Evolutionary conservation across 176 grass and related monocot species (phyloP), one percentile per base, ranked within the genome.

Genomic region (Eleusine coracana): DNA sequence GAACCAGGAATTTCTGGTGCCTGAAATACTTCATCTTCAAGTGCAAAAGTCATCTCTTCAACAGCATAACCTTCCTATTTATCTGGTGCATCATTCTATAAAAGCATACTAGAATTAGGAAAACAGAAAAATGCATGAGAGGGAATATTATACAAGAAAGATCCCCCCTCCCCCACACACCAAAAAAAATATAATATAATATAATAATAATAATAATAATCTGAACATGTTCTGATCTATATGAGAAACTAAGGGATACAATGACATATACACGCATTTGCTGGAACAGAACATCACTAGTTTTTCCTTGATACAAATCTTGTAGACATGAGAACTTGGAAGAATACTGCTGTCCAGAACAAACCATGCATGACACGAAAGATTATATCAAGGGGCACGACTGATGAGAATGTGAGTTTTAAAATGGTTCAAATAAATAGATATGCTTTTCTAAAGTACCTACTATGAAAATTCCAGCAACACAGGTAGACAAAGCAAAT

Each of bases 41-140:
- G 10, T 73, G 93, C 83, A 80, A 94, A 99, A 83, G 79, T 96
- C 96, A 99, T 99, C 50, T 90, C 88, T 82, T 99, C 91, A 74
- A 99, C 74, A 85, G 58, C 83, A 91, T 97, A 97, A 68, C 69
- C 84, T 28, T 81, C 92, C 49, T 83, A 44, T 71, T 84, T 82
- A 78, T 37, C 86, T 61, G 75, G 75, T 70, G 71, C 65, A 75
- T 92, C 87, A 78, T 99, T 90, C 96, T 99, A 77, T 61, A 87
- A 88, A 68, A 62, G 68, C 62, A 74, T 6, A 68, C 0, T 2
- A 8, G 7, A 83, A 52, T 59, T 5, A 71, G 4, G 37, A 66
- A 37, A 69, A 37, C 42, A 38, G 25, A 75, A 23, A 49, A 74
- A 81, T 67, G 16, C 40, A 36, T 40, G 39, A 27, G 45, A 31